Evolutionary conservation across 257 asterid species (phyloP), one percentile per base, ranked within the genome.

Genomic region (Penstemon eatonii): DNA sequence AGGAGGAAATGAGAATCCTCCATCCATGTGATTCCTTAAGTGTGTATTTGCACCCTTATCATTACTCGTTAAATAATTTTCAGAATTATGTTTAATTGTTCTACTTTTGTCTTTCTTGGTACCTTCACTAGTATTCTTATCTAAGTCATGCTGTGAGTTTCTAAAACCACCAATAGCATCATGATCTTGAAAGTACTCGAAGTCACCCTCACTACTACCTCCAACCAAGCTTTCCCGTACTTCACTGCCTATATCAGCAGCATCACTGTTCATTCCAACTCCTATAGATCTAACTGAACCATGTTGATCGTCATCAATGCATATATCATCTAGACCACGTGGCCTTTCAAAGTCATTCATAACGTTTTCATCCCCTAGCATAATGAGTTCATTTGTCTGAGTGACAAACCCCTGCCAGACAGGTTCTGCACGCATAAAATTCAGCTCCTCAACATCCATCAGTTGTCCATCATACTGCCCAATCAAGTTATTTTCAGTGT

Each of bases 221-320:
- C 96, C 98, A 73, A 88, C 85, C 84, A 93, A 80, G 78, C 96
- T 88, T 67, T 85, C 95, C 71, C 89, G 83, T 68, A 84, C 87
- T 78, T 92, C 97, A 70, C 98, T 90, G 63, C 96, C 97, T 43
- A 93, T 73, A 56, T 90, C 95, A 69, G 99, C 99, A 75, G 84
- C 91, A 78, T 94, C 97, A 68, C 96, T 89, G 71, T 83, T 94
- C 57, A 94, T 87, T 66, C 99, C 97, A n/a, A 94, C 99, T 36
- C 99, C 99, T 68, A 94, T 94, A 25, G 99, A 94, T 78, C 99
- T 84, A 66, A 94, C 96, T 7, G 99, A 94, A 73, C 96, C 91
- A 10, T 91, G 97, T 65, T 86, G 96, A 77, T 91, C 96, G 73
- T 91, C 96, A 68, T 94, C 96, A 83, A 86, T 46, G 77, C 86